Base-by-base conservation (phyloP, 139 green algal species). In the Chara braunii region DNA sequence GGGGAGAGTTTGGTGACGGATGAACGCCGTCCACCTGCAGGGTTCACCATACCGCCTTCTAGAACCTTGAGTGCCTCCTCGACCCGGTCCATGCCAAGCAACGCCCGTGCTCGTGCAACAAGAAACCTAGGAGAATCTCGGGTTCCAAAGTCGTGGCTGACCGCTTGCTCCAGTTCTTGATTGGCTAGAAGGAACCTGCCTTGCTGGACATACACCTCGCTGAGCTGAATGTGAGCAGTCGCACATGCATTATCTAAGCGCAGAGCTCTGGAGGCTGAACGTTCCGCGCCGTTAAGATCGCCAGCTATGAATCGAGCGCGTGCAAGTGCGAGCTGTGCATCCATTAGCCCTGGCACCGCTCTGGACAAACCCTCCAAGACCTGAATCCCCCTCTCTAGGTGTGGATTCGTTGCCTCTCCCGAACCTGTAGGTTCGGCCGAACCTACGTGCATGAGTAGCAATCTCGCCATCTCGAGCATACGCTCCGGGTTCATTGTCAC, bases 221-320 rank as follows among this genome's bases (percentile, higher is more conserved):
- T 78, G 14, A 85, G 68, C 29, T 90, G 73, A 33, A 91, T 45
- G 65, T 87, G 81, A 37, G 80, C 79, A 8, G 56, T 57, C 9
- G 60, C 56, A 33, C 69, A 75, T 29, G 78, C 73, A 1, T 76
- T 58, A 34, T 79, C 78, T 33, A 30, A 56, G 45, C 74, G 66
- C 56, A 89, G 73, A 6, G 84, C 52, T 32, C 84, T 70, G 1
- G 70, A 55, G 7, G 74, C 78, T 53, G 84, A 83, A 43, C 77
- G 68, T 31, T 69, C 37, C 30, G 85, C 83, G 0, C 70, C 73
- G 8, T 89, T 79, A 31, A 86, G 43, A 6, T 72, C 31, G 26
- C 75, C 84, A 30, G 67, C 83, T n/a, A 88, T 70, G 68, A 81
- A 87, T 24, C 80, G 57, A 18, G 65, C 66, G 1, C 70, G 55